These are phyloP conservation scores for Boletus reticulatus DNA, from an alignment of 768 basidiomycete species.

Conservation along the genomic window DNA sequence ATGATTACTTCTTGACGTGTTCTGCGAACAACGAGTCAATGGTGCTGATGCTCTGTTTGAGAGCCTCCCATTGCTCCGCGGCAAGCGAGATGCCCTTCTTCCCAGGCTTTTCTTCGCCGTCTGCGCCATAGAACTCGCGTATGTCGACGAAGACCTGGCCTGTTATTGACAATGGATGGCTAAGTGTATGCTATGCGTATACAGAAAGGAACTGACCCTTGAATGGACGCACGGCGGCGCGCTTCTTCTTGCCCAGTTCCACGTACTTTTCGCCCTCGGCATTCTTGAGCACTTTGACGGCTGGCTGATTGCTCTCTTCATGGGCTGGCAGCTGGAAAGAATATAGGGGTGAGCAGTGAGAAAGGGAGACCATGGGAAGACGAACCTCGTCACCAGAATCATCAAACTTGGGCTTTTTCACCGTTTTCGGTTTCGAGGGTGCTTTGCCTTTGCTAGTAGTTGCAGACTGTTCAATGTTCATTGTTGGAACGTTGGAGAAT, in stretches of 20 bases:
- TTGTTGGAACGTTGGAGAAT: neutral
- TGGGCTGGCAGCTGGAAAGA: slow-evolving; percentile 9
- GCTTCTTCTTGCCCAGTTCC: slow-evolving; percentile 70
- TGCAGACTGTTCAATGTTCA: neutral
- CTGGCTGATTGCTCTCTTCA: neutral
- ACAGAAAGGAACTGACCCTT: slow-evolving; percentile 35
- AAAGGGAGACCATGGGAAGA: neutral
- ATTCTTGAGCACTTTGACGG: slow-evolving; percentile 14
- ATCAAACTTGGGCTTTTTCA: slow-evolving; percentile 38
- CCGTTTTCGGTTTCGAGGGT: slow-evolving; percentile 17
- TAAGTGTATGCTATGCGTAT: neutral
- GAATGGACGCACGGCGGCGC: slow-evolving; percentile 53
- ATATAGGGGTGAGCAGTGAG: slow-evolving; percentile 16
- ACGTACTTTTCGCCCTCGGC: slow-evolving; percentile 46
- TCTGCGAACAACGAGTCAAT: slow-evolving; percentile 53
- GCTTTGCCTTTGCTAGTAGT: slow-evolving; percentile 8
- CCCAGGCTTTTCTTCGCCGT: slow-evolving; percentile 68
- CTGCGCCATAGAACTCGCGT: slow-evolving; percentile 64
- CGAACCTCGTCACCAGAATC: slow-evolving; percentile 5
- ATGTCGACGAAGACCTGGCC: slow-evolving; percentile 64
- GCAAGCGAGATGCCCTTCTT: slow-evolving; percentile 77
- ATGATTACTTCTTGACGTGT: slow-evolving; percentile 18
- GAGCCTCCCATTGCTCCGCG: slow-evolving; percentile 63
- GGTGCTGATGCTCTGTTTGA: slow-evolving; percentile 42
- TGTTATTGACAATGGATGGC: slow-evolving; percentile 30